These are phyloP conservation scores for Monilinia polystroma DNA, from an alignment of 2,329 filamentous ascomycete species.

Conservation along the genomic window DNA sequence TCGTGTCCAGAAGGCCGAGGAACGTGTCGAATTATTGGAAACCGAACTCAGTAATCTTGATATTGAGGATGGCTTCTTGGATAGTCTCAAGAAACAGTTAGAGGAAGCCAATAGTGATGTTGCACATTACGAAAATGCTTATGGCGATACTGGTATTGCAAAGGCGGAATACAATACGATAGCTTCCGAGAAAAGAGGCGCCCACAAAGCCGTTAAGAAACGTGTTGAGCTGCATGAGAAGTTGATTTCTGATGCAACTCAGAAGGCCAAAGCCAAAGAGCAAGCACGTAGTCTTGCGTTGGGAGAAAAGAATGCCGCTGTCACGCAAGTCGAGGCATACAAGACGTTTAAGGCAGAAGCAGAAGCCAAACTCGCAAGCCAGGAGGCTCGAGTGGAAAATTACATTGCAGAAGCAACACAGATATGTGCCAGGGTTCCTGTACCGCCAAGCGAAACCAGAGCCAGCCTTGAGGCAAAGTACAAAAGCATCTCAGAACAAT, in stretches of 20 bases:
- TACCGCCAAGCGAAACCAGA: slow-evolving; percentile 64
- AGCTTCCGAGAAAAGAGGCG: slow-evolving; percentile 40
- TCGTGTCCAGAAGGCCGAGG: slow-evolving; percentile 58
- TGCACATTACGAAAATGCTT: slow-evolving; percentile 54
- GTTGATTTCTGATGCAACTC: slow-evolving; percentile 55
- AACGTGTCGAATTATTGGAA: slow-evolving; percentile 52
- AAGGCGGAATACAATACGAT: slow-evolving; percentile 51
- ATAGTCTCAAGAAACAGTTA: slow-evolving; percentile 58
- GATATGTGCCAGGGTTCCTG: slow-evolving; percentile 57
- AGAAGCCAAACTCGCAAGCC: slow-evolving; percentile 49
- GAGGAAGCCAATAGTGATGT: slow-evolving; percentile 48
- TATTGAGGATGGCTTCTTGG: slow-evolving; percentile 66
- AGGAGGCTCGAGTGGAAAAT: slow-evolving; percentile 50
- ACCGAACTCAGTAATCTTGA: slow-evolving; percentile 65
- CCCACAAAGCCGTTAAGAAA: slow-evolving; percentile 44
- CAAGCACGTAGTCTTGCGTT: slow-evolving; percentile 55
- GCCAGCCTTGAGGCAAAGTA: slow-evolving; percentile 55
- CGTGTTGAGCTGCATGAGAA: slow-evolving; percentile 41
- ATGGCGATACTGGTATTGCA: slow-evolving; percentile 50
- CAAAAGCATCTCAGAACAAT: slow-evolving; percentile 54
- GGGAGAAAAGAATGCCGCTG: slow-evolving; percentile 60
- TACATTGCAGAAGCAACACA: slow-evolving; percentile 55
- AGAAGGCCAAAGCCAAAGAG: slow-evolving; percentile 51
- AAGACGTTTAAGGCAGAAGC: slow-evolving; percentile 48
- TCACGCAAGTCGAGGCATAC: slow-evolving; percentile 51